A percentile compares a stretch with the other conserved stretches of the same genome.
phyloP scores from a whole-genome alignment of 345 rosid genomes.

The Ceriops decandra region DNA sequence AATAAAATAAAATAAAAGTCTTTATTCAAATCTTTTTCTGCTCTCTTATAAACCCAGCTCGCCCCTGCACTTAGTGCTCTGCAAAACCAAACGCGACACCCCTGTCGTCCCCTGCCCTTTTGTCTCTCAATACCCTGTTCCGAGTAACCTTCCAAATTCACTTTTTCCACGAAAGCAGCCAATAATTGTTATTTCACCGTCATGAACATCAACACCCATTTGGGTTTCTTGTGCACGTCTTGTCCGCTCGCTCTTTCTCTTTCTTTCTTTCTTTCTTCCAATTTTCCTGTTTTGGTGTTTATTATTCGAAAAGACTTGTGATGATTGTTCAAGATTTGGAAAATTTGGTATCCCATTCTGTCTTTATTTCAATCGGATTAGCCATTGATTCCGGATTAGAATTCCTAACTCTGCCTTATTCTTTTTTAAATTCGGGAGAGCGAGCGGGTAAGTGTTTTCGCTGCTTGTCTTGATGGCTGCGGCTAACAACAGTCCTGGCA shows the following conservation, averaged over 20 bases:
- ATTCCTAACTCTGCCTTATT: slow-evolving; percentile 22
- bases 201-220: neutral
- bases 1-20: neutral
- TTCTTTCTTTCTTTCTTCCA: slow-evolving; percentile 7
- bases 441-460: slow-evolving; percentile 9
- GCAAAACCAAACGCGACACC: neutral
- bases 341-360: slow-evolving; percentile 44
- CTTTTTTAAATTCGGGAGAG: slow-evolving; percentile 24
- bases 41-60: slow-evolving; percentile 24
- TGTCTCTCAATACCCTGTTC: neutral
- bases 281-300: neutral
- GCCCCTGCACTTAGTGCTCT: slow-evolving; percentile 11
- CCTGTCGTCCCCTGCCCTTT: slow-evolving; percentile 12
- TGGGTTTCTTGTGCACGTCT: slow-evolving; percentile 3
- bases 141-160: no score
- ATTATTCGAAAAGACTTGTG: neutral
- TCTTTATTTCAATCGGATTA: slow-evolving; percentile 37
- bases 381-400: slow-evolving; percentile 23
- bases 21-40: slow-evolving; percentile 15
- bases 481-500: slow-evolving; percentile 40
- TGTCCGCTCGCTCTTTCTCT: slow-evolving; percentile 40
- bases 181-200: neutral
- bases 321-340: slow-evolving; percentile 27
- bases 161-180: no score
- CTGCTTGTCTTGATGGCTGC: slow-evolving; percentile 34